Conservation (phyloP, 2,329 filamentous ascomycete species). For the Ascochyta pisi region DNA sequence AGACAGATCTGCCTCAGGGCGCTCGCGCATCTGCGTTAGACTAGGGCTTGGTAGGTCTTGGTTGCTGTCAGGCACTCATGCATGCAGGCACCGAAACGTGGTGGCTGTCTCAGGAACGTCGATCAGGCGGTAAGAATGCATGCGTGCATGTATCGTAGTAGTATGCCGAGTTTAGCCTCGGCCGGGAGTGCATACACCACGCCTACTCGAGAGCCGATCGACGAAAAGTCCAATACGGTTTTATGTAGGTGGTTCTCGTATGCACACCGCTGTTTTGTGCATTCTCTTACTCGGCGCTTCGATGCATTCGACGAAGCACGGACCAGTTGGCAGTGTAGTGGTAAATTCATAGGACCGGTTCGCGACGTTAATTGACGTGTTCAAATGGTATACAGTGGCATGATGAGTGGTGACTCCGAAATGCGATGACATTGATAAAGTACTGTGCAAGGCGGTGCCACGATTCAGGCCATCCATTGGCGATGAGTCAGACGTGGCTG, state of each 20-base stretch:
- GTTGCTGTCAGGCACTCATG: slow-evolving; percentile 15
- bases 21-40: background rate
- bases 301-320: background rate
- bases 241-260: slow-evolving; percentile 4
- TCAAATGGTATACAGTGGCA: background rate
- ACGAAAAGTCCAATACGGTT: background rate
- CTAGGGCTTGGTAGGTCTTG: background rate
- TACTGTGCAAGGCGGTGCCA: slow-evolving; percentile 7
- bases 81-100: slow-evolving; percentile 16
- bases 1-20: background rate
- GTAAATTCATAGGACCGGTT: background rate
- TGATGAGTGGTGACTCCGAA: background rate
- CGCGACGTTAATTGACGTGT: background rate
- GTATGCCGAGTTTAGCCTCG: background rate
- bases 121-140: slow-evolving; percentile 4
- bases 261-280: slow-evolving; percentile 14
- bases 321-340: background rate
- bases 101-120: slow-evolving; percentile 9
- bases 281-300: background rate
- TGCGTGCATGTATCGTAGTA: background rate
- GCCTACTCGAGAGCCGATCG: background rate
- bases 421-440: background rate
- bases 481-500: slow-evolving; percentile 14
- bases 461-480: background rate
- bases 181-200: background rate